Conservation (phyloP, 768 basidiomycete species). For the Astraeus odoratus region DNA sequence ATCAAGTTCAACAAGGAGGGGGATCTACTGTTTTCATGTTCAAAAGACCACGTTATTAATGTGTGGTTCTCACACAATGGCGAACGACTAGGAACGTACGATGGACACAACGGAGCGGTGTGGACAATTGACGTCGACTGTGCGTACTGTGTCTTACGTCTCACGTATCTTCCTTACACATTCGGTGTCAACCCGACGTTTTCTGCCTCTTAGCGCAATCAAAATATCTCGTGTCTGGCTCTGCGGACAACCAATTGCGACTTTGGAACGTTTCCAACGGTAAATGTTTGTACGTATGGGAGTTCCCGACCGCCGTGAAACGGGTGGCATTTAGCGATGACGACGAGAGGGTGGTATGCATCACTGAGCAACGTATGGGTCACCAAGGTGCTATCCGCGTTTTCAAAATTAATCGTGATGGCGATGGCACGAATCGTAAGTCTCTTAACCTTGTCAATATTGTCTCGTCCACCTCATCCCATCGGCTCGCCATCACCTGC, state of each 20-base stretch:
- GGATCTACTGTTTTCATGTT: slow-evolving; percentile 91
- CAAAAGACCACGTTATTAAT: slow-evolving; percentile 93
- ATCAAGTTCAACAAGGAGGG: slow-evolving; percentile 97
- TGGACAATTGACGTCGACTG: slow-evolving; percentile 98
- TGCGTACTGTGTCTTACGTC: slow-evolving; percentile 35
- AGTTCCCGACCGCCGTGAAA: slow-evolving; percentile 97
- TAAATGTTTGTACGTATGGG: slow-evolving; percentile 92
- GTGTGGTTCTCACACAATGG: slow-evolving; percentile 98
- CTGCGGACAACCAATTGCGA: slow-evolving; percentile 89
- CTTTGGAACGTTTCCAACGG: slow-evolving; percentile 88
- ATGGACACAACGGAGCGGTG: slow-evolving; percentile 91
- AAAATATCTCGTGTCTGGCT: slow-evolving; percentile 80
- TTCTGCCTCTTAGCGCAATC: slow-evolving; percentile 59
- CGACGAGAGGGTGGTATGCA: slow-evolving; percentile 77
- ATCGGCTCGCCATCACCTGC: slow-evolving; percentile 4
- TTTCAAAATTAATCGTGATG: slow-evolving; percentile 78
- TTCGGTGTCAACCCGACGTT: too few species aligned
- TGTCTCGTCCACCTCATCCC: not conserved
- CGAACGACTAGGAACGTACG: slow-evolving; percentile 93
- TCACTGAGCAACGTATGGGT: slow-evolving; percentile 98
- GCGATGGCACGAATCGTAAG: slow-evolving; percentile 78
- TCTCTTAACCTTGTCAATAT: slow-evolving; percentile 1
- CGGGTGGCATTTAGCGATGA: slow-evolving; percentile 88
- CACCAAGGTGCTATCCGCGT: slow-evolving; percentile 85
- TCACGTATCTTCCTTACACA: not conserved